A percentile compares a stretch with the other conserved stretches of the same genome.
Conservation (phyloP, 495 filamentous ascomycete genomes). For the Aspergillus hancockii region DNA sequence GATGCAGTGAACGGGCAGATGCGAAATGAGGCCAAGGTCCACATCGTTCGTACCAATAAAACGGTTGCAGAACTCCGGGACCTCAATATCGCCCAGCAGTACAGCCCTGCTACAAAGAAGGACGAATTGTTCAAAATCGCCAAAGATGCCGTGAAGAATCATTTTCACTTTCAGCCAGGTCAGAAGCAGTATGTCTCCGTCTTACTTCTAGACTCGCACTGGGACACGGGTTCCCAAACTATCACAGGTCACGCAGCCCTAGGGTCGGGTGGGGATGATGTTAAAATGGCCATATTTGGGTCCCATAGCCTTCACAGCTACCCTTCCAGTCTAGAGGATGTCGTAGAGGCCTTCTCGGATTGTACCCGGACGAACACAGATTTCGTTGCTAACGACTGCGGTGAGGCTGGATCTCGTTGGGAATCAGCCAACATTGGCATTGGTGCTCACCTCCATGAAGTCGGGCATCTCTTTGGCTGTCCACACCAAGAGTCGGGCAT, state of each 20-base stretch:
- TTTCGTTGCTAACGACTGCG: constrained; percentile 79
- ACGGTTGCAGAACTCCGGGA: constrained; percentile 81
- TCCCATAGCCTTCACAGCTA: constrained; percentile 89
- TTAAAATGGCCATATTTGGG: constrained; percentile 86
- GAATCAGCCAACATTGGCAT: constrained; percentile 90
- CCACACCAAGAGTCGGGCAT: constrained; percentile 85
- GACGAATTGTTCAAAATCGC: constrained; percentile 76
- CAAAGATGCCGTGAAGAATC: constrained; percentile 67
- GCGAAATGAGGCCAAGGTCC: constrained; percentile 87
- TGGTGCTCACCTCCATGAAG: constrained; percentile 87
- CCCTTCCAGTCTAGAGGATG: constrained; percentile 79
- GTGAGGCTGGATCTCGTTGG: constrained; percentile 85
- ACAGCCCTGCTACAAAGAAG: constrained; percentile 62
- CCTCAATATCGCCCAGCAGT: constrained; percentile 78
- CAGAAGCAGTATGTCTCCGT: constrained; percentile 86
- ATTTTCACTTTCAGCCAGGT: constrained; percentile 71
- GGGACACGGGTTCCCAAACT: constrained; percentile 69
- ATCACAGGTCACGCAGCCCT: constrained; percentile 82
- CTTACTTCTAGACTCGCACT: constrained; percentile 81
- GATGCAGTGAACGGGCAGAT: constrained; percentile 68
- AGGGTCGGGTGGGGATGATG: constrained; percentile 63
- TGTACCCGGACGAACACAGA: constrained; percentile 84
- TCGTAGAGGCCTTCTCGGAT: constrained; percentile 82
- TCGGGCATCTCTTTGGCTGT: constrained; percentile 82
- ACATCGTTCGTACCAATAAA: constrained; percentile 78